phyloP scores from a whole-genome alignment of 1,284 basidiomycete species.

The Spongiforma sp. region DNA sequence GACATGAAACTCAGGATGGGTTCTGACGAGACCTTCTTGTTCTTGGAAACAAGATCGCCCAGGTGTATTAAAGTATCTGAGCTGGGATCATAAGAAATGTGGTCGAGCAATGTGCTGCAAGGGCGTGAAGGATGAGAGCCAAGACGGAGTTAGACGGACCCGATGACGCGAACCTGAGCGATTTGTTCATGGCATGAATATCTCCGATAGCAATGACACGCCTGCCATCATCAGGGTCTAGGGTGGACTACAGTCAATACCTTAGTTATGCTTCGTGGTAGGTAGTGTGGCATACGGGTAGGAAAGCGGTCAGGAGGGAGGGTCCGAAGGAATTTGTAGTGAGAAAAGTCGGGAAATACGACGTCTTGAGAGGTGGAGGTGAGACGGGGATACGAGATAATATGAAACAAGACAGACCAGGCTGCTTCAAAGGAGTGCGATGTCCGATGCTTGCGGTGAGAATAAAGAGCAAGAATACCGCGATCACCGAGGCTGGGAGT shows the following conservation, averaged over 20 bases:
- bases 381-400: conserved; percentile 4
- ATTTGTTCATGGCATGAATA: conserved; percentile 79
- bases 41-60: conserved; percentile 81
- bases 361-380: conserved; percentile 19
- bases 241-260: background rate
- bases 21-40: conserved; percentile 56
- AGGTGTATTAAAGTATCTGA: conserved; percentile 78
- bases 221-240: conserved; percentile 52
- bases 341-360: conserved; percentile 61
- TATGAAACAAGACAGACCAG: conserved; percentile 23
- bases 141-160: background rate
- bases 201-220: conserved; percentile 82
- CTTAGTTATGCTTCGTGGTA: background rate
- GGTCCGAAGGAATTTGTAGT: conserved; percentile 47
- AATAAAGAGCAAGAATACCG: conserved; percentile 48
- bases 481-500: conserved; percentile 36
- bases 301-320: conserved; percentile 56
- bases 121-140: background rate
- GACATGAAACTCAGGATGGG: conserved; percentile 71
- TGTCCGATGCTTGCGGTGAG: conserved; percentile 37
- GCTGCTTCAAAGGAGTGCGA: conserved; percentile 16
- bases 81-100: conserved; percentile 60
- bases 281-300: conserved; percentile 44
- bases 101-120: conserved; percentile 62
- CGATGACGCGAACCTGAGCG: conserved; percentile 60